A percentile compares a stretch with the other conserved stretches of the same genome.
Evolutionary conservation across 2,329 filamentous ascomycete genomes (phyloP).

Genomic region (Trichoderma brevicompactum): DNA sequence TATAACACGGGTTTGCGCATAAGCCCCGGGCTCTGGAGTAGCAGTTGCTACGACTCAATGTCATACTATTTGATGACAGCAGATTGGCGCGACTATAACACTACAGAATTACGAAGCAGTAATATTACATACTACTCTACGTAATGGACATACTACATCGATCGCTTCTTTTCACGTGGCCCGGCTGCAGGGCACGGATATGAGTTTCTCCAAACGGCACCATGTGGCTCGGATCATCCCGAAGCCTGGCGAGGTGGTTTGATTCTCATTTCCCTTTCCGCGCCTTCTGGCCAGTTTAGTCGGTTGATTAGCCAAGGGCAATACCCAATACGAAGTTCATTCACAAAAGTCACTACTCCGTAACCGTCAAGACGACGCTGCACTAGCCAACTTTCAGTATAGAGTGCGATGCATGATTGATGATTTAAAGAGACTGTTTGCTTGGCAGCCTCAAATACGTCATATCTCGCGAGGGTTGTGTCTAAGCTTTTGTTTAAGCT

Average conservation of each 20-base stretch:
- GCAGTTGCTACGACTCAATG: too few relatives aligned
- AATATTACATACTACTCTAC: too few relatives aligned
- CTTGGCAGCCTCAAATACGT: background rate
- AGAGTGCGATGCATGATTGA: too few relatives aligned
- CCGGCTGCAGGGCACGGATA: constrained; percentile 13
- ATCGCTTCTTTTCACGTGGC: constrained; percentile 14
- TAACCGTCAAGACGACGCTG: too few relatives aligned
- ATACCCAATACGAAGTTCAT: background rate
- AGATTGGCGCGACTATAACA: background rate
- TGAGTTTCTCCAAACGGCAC: constrained; percentile 2
- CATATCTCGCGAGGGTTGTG: background rate
- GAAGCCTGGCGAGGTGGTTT: background rate
- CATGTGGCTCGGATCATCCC: constrained; percentile 24
- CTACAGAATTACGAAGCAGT: background rate
- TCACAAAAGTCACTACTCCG: too few relatives aligned
- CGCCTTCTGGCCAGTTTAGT: too few relatives aligned
- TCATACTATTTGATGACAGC: too few relatives aligned
- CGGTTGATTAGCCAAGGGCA: too few relatives aligned
- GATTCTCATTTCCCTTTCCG: too few relatives aligned
- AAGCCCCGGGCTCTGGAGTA: background rate
- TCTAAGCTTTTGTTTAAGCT: constrained; percentile 1
- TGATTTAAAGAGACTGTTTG: too few relatives aligned
- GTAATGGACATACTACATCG: too few relatives aligned
- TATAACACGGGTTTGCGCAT: constrained; percentile 5
- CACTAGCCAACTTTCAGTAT: too few relatives aligned